These are phyloP conservation scores for Fusarium sp. DNA, from an alignment of 2,329 filamentous ascomycete species.

Conservation along the genomic window DNA sequence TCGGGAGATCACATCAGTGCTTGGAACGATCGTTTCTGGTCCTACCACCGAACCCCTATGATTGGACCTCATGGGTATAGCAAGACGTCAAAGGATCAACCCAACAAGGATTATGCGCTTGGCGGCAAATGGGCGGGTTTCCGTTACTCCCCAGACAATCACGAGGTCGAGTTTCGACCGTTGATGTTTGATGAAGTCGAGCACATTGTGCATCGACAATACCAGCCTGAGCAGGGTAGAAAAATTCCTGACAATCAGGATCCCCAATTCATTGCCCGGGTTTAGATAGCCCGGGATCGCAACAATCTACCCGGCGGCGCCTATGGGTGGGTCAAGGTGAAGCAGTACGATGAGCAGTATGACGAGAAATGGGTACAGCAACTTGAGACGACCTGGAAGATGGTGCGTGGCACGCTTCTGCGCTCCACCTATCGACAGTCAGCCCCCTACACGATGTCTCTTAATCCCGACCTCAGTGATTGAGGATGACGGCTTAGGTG, in stretches of 20 bases:
- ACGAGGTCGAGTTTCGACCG: not conserved
- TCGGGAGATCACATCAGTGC: too few species aligned
- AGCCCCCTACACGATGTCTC: too few species aligned
- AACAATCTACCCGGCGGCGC: rapidly evolving
- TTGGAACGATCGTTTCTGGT: too few species aligned
- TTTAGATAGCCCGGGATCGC: not conserved
- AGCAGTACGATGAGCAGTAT: not conserved
- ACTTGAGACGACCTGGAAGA: not conserved
- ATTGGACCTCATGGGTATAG: not conserved
- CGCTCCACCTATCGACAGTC: not conserved
- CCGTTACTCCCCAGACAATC: rapidly evolving
- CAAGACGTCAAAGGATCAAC: not conserved
- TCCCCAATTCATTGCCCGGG: not conserved
- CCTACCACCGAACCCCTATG: not conserved
- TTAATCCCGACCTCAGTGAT: too few species aligned
- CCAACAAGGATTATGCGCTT: not conserved
- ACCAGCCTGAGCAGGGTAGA: not conserved
- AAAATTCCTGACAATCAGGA: rapidly evolving
- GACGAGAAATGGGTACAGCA: not conserved
- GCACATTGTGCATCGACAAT: not conserved
- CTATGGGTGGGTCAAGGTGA: not conserved
- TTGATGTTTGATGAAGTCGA: not conserved
- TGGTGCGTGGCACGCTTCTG: not conserved
- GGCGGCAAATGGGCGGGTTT: not conserved
- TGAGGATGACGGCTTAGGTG: too few species aligned